Evolutionary conservation across 345 rosid genomes (phyloP).

Genomic region (Theobroma cacao): DNA sequence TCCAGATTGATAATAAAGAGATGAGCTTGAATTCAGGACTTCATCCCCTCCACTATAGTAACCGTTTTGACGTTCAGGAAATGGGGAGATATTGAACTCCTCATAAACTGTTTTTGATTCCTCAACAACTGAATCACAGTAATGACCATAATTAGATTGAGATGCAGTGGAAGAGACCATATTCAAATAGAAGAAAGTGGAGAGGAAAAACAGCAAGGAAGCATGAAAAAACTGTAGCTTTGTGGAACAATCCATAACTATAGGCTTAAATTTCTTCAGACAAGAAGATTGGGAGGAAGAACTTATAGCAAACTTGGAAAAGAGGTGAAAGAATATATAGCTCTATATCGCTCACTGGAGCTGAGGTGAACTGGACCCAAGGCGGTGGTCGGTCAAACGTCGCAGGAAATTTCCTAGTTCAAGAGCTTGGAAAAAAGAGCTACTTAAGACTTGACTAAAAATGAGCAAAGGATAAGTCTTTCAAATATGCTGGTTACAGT

Average conservation of each 20-base stretch:
- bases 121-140: not conserved
- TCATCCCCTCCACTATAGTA: conserved; percentile 4
- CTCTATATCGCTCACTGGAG: too few relatives aligned
- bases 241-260: not conserved
- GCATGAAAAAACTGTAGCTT: not conserved
- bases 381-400: too few relatives aligned
- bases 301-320: not conserved
- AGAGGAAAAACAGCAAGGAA: not conserved
- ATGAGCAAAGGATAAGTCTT: too few relatives aligned
- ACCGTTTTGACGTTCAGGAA: not conserved
- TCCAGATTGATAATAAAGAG: not conserved
- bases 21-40: not conserved
- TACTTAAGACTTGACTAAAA: not conserved
- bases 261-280: not conserved
- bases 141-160: not conserved
- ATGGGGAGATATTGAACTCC: not conserved
- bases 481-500: too few relatives aligned
- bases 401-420: not conserved
- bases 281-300: not conserved
- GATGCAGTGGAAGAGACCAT: not conserved
- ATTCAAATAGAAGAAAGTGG: not conserved
- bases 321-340: not conserved
- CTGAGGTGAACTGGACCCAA: not conserved
- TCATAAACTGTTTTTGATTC: not conserved
- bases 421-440: not conserved